Evolutionary conservation across 83 land plant species (phyloP).

Genomic region (Diphasiastrum complanatum): DNA sequence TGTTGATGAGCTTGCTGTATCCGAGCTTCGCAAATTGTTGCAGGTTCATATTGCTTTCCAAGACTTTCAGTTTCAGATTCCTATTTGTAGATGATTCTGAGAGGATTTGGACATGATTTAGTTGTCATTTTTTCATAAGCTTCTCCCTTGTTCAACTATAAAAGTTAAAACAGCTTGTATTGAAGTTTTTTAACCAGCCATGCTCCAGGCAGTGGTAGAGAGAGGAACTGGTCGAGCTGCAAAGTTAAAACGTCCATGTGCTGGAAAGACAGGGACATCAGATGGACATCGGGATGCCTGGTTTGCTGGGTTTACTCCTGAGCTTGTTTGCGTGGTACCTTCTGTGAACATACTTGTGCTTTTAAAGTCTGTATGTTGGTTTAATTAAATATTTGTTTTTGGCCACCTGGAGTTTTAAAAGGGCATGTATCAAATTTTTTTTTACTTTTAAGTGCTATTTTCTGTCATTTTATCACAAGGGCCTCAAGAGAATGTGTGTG

Average conservation of each 20-base stretch:
- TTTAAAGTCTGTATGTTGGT: neutral
- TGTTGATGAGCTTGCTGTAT: slow-evolving; percentile 33
- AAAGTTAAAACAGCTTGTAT: too few species aligned
- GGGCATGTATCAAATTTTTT: neutral
- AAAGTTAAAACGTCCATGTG: slow-evolving; percentile 36
- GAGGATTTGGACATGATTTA: too few species aligned
- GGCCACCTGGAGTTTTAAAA: neutral
- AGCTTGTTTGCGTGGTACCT: slow-evolving; percentile 44
- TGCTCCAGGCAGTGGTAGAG: slow-evolving; percentile 33
- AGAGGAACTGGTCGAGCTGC: slow-evolving; percentile 37
- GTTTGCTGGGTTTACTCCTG: slow-evolving; percentile 49
- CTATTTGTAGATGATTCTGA: neutral
- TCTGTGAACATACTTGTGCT: too few species aligned
- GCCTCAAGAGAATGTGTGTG: too few species aligned
- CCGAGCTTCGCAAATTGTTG: slow-evolving; percentile 37
- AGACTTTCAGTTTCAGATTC: neutral
- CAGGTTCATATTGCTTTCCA: slow-evolving; percentile 23
- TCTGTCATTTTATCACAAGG: too few species aligned
- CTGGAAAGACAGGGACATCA: slow-evolving; percentile 45
- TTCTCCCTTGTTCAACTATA: too few species aligned
- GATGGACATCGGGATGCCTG: slow-evolving; percentile 39
- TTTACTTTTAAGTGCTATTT: too few species aligned
- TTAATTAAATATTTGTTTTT: neutral
- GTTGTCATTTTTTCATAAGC: too few species aligned
- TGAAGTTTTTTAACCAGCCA: neutral